Evolutionary conservation across 306 rosid genomes (phyloP).

Genomic region (Lathyrus sativus): DNA sequence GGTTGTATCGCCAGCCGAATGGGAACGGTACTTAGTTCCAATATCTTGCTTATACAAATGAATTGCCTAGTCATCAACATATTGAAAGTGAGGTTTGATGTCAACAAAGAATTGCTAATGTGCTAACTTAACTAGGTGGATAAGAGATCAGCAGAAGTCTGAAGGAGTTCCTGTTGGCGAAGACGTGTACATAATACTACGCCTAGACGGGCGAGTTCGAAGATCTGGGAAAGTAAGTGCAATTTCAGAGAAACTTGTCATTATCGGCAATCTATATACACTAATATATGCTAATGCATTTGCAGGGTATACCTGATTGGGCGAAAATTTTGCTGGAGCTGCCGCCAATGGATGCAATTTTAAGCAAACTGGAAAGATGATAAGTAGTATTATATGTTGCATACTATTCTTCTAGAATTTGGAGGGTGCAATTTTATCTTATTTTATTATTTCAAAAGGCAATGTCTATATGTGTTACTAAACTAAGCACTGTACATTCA

Average conservation of each 20-base stretch:
- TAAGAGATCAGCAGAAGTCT: slow-evolving; percentile 80
- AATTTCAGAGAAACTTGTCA: slow-evolving; percentile 8
- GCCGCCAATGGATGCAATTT: slow-evolving; percentile 82
- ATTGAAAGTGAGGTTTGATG: slow-evolving; percentile 13
- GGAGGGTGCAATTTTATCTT: slow-evolving; percentile 4
- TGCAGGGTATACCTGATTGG: slow-evolving; percentile 99
- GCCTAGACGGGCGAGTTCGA: slow-evolving; percentile 94
- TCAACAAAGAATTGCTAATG: slow-evolving; percentile 23
- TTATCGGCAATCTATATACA: not conserved
- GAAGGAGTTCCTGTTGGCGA: slow-evolving; percentile 93
- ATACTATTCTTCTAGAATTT: slow-evolving; percentile 10
- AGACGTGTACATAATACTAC: slow-evolving; percentile 84
- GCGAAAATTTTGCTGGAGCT: slow-evolving; percentile 77
- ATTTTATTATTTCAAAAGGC: not conserved
- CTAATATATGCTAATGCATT: slow-evolving; percentile 26
- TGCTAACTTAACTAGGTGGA: slow-evolving; percentile 72
- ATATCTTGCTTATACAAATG: slow-evolving; percentile 21
- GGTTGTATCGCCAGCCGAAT: slow-evolving; percentile 78
- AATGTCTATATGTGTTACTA: slow-evolving; percentile 19
- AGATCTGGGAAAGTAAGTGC: slow-evolving; percentile 89
- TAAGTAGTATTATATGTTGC: slow-evolving; percentile 13
- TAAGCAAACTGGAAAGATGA: slow-evolving; percentile 91
- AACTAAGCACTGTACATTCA: slow-evolving; percentile 5
- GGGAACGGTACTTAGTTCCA: slow-evolving; percentile 75
- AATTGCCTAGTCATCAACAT: slow-evolving; percentile 16